Conservation (phyloP, 2,329 filamentous ascomycete genomes). For the Cladophialophora exuberans region DNA sequence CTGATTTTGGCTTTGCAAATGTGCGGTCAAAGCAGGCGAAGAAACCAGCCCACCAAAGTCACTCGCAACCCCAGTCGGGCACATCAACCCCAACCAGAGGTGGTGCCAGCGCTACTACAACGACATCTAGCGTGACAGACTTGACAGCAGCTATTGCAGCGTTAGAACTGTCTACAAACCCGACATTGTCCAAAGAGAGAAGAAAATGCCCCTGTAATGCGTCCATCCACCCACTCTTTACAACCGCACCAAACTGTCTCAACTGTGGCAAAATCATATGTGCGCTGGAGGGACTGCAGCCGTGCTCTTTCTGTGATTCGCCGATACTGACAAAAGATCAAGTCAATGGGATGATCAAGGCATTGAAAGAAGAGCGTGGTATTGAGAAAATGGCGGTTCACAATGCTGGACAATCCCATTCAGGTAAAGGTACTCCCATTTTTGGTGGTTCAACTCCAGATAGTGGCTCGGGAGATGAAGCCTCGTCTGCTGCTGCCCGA, state of each 20-base stretch:
- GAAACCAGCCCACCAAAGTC: slow-evolving; percentile 54
- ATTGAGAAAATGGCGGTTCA: slow-evolving; percentile 83
- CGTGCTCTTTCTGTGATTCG: slow-evolving; percentile 85
- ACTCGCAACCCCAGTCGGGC: slow-evolving; percentile 58
- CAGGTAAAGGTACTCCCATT: slow-evolving; percentile 37
- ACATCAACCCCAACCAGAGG: slow-evolving; percentile 70
- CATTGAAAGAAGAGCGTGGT: slow-evolving; percentile 82
- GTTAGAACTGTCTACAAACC: slow-evolving; percentile 91
- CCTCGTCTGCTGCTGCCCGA: slow-evolving; percentile 37
- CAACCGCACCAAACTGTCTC: slow-evolving; percentile 90
- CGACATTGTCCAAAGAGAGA: slow-evolving; percentile 65
- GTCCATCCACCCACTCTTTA: slow-evolving; percentile 80
- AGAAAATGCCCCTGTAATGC: slow-evolving; percentile 84
- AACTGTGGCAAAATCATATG: slow-evolving; percentile 95
- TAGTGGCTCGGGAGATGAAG: slow-evolving; percentile 35
- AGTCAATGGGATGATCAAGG: slow-evolving; percentile 80
- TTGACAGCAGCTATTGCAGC: slow-evolving; percentile 79
- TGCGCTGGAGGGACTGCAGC: slow-evolving; percentile 88
- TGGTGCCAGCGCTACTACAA: slow-evolving; percentile 39
- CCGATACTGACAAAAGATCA: slow-evolving; percentile 73
- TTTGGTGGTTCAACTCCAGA: slow-evolving; percentile 38
- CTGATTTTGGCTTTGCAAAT: slow-evolving; percentile 66
- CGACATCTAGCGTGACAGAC: slow-evolving; percentile 56
- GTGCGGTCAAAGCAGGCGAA: slow-evolving; percentile 61
- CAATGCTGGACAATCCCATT: slow-evolving; percentile 63